Conservation (phyloP, 2,329 filamentous ascomycete species). For the Stachybotrys elegans region DNA sequence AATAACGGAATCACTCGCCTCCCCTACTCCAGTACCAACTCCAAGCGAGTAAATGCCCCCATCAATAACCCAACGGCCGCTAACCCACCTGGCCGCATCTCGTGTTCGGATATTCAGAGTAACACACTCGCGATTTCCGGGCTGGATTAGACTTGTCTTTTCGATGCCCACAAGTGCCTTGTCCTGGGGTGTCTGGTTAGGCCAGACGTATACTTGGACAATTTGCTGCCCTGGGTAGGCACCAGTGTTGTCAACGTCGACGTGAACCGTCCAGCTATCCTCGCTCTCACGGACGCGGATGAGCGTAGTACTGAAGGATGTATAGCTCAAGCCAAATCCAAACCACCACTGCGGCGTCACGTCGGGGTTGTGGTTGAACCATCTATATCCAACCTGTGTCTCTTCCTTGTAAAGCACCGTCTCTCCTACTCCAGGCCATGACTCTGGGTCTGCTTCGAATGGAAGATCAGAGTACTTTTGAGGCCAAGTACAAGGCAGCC, state of each 20-base stretch:
- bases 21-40: not conserved
- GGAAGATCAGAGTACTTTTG: conserved; percentile 16
- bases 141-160: not conserved
- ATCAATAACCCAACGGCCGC: not conserved
- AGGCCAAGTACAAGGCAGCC: conserved; percentile 64
- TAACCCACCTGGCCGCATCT: not conserved
- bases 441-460: conserved; percentile 1
- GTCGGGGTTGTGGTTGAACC: conserved; percentile 4
- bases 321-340: conserved; percentile 67
- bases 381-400: conserved; percentile 8
- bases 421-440: conserved; percentile 9
- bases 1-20: not conserved
- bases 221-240: conserved; percentile 7
- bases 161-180: not conserved
- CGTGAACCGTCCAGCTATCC: conserved; percentile 4
- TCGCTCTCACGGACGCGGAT: conserved; percentile 3
- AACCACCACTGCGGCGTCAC: conserved; percentile 32
- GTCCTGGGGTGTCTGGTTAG: not conserved
- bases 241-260: conserved; percentile 12
- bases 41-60: not conserved
- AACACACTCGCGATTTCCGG: not conserved
- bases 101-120: not conserved
- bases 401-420: conserved; percentile 9
- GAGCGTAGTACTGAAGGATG: conserved; percentile 43
- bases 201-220: conserved; percentile 10